Evolutionary conservation across 768 basidiomycete species (phyloP), one percentile per base, ranked within the genome.

Genomic region (Panaeolus cyanescens): DNA sequence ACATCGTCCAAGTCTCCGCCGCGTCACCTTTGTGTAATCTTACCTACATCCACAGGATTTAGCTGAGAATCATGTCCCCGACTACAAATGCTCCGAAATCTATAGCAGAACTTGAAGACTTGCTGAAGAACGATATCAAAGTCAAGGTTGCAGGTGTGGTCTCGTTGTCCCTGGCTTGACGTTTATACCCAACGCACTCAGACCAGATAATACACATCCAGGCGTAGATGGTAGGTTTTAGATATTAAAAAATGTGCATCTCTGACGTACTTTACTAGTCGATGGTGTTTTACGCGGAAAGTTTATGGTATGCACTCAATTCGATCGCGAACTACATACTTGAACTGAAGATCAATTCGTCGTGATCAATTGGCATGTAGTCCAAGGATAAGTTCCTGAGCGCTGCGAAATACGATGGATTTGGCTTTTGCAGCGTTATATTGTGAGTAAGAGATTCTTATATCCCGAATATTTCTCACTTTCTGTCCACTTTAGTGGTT

Each of bases 281-380:
- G 96, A 99, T 74, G 96, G 96, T 30, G 88, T 98, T 10, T 80
- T 97, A 15, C 84, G 96, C 32, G 96, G 96, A n/a, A 98, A 98
- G 76, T 92, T 89, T 71, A 93, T 94, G 91, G 92, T 90, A 66
- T 45, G 80, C 55, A 10, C 5, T 30, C 5, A n/a, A n/a, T n/a
- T n/a, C n/a, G n/a, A n/a, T n/a, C n/a, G n/a, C n/a, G n/a, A n/a
- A n/a, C 1, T 17, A 5, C 10, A 9, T 13, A 6, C 10, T 6
- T 19, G 30, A 36, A 30, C n/a, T 5, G 10, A 19, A 5, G 10
- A 9, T 56, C n/a, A n/a, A n/a, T n/a, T n/a, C 31, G 42, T 17
- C 30, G 22, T 28, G 2, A 22, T 55, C 2, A 50, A 57, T 28
- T 65, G 13, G 9, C 8, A 34, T 32, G 60, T 72, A 97, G 94